Conservation (phyloP, 805 yeast genomes). For the Candida tammaniensis region DNA sequence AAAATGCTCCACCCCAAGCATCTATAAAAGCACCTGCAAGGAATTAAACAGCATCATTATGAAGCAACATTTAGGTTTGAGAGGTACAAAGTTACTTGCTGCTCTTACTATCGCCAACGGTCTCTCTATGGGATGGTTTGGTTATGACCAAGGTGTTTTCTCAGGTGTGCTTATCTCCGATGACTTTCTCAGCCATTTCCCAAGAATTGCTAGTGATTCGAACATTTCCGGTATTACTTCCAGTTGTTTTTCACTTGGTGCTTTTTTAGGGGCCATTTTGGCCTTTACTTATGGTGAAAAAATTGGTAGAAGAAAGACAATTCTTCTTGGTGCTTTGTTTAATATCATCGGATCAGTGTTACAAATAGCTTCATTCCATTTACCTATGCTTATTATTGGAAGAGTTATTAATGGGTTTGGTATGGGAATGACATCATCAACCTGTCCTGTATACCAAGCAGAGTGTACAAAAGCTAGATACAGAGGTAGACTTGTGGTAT, state of each 20-base stretch:
- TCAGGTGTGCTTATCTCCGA: constrained; percentile 13
- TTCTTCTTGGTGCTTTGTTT: constrained; percentile 34
- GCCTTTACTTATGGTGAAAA: constrained; percentile 39
- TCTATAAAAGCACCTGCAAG: constrained; percentile 1
- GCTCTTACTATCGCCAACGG: constrained; percentile 12
- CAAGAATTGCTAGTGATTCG: constrained; percentile 7
- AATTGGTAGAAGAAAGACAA: constrained; percentile 40
- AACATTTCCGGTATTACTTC: constrained; percentile 14
- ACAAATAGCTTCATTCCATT: constrained; percentile 33
- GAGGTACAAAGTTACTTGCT: constrained; percentile 11
- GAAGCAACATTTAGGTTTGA: constrained; percentile 12
- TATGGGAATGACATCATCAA: constrained; percentile 40
- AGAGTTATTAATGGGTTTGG: constrained; percentile 48
- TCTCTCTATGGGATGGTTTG: constrained; percentile 14
- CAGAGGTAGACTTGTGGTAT: constrained; percentile 44
- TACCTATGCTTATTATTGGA: constrained; percentile 66
- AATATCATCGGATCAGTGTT: constrained; percentile 39
- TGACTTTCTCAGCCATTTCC: constrained; percentile 13
- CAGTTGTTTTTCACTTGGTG: constrained; percentile 45
- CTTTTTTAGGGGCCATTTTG: constrained; percentile 43
- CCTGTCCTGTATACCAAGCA: constrained; percentile 46
- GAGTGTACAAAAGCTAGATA: constrained; percentile 42
- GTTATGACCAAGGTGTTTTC: constrained; percentile 15
- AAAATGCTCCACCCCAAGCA: not conserved
- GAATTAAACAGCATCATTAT: constrained; percentile 3